Percentiles rank a stretch among this genome's conserved stretches.
phyloP scores from a whole-genome alignment of 768 basidiomycete species.

The Lactarius trivialis region DNA sequence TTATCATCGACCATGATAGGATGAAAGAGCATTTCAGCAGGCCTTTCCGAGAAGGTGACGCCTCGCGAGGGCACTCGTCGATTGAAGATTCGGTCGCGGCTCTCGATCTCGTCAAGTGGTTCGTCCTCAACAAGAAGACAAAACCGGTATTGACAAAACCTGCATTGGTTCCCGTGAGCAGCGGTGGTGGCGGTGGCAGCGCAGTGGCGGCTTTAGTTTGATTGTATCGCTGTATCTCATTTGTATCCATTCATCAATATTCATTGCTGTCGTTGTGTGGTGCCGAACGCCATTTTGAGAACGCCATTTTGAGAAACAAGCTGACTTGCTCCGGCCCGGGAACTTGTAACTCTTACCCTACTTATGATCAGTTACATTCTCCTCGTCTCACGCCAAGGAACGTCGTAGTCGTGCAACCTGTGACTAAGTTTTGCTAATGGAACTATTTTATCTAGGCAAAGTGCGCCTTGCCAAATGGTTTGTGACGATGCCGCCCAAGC shows the following conservation, averaged over 20 bases:
- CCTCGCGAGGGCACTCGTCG: constrained; percentile 77
- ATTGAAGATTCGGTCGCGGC: constrained; percentile 87
- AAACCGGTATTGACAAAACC: constrained; percentile 24
- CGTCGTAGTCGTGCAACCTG: constrained; percentile 1
- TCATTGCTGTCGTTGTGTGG: too few species aligned
- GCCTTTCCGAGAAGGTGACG: constrained; percentile 81
- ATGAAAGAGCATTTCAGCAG: constrained; percentile 76
- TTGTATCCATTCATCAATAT: background rate
- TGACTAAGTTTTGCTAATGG: background rate
- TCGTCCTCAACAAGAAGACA: constrained; percentile 56
- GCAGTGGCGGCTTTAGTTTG: background rate
- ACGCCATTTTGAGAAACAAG: too few species aligned
- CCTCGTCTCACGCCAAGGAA: constrained; percentile 87
- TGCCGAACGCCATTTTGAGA: too few species aligned
- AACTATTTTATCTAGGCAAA: constrained; percentile 53
- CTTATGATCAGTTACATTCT: constrained; percentile 88
- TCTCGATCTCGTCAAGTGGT: constrained; percentile 81
- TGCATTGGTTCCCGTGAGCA: background rate
- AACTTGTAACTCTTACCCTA: background rate
- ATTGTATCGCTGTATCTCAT: background rate
- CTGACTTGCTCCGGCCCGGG: background rate
- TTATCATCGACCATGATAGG: constrained; percentile 34
- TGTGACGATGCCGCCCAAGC: constrained; percentile 70
- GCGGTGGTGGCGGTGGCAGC: background rate
- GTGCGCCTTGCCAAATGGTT: constrained; percentile 97